These are phyloP conservation scores for Fimicolochytrium jonesii DNA, from an alignment of 192 early-diverging fungal genomes.

Conservation along the genomic window DNA sequence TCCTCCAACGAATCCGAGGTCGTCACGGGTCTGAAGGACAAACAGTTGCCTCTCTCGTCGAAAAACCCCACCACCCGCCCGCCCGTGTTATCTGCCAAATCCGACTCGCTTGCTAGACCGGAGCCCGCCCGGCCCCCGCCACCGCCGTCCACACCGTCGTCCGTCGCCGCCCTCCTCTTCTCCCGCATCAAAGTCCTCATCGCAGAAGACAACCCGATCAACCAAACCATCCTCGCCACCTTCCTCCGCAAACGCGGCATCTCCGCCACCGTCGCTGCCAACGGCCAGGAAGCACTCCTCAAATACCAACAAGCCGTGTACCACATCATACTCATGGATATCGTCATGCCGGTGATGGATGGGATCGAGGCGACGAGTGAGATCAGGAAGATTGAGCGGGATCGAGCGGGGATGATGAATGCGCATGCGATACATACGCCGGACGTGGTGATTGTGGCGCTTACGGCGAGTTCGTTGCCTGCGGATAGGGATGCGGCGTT, in stretches of 20 bases:
- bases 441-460: slow-evolving; percentile 78
- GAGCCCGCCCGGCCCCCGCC: background rate
- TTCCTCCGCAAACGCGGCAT: slow-evolving; percentile 45
- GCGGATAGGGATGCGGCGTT: slow-evolving; percentile 70
- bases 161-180: background rate
- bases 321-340: slow-evolving; percentile 24
- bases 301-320: slow-evolving; percentile 56
- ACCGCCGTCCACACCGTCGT: background rate
- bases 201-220: slow-evolving; percentile 68
- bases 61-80: background rate
- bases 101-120: background rate
- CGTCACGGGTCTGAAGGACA: no score
- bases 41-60: no score
- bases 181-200: slow-evolving; percentile 47
- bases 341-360: slow-evolving; percentile 34
- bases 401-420: background rate
- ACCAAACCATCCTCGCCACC: slow-evolving; percentile 54
- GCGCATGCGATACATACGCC: background rate
- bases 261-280: slow-evolving; percentile 51
- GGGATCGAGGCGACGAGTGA: slow-evolving; percentile 22
- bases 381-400: slow-evolving; percentile 44
- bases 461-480: slow-evolving; percentile 73
- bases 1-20: no score
- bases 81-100: background rate
- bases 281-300: slow-evolving; percentile 76